phyloP scores from a whole-genome alignment of 1,139 yeast genomes.

The Groenewaldozyma sp. region DNA sequence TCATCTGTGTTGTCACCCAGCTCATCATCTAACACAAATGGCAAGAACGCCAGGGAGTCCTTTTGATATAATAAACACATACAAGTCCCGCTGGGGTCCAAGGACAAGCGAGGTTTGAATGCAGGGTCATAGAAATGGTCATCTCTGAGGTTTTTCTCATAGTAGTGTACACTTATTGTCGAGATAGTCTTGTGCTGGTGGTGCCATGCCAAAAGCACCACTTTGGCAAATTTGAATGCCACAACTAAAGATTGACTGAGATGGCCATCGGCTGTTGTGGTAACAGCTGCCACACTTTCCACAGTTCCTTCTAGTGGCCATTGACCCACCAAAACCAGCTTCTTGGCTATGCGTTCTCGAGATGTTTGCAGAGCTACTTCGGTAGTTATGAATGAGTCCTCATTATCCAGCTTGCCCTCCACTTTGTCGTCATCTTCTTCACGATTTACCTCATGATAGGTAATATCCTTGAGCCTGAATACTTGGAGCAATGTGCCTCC shows the following conservation, averaged over 20 bases:
- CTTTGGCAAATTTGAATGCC: slow-evolving; percentile 66
- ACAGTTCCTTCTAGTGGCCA: slow-evolving; percentile 65
- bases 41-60: slow-evolving; percentile 66
- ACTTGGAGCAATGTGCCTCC: slow-evolving; percentile 61
- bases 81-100: slow-evolving; percentile 60
- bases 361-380: slow-evolving; percentile 21
- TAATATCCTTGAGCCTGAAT: slow-evolving; percentile 33
- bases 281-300: slow-evolving; percentile 38
- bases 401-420: slow-evolving; percentile 11
- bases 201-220: slow-evolving; percentile 73
- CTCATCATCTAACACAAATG: slow-evolving; percentile 43
- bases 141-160: slow-evolving; percentile 51
- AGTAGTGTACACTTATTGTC: slow-evolving; percentile 78
- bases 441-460: slow-evolving; percentile 14
- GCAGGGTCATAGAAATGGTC: slow-evolving; percentile 38
- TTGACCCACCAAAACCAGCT: slow-evolving; percentile 52
- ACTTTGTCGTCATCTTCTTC: slow-evolving; percentile 13
- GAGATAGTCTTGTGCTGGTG: slow-evolving; percentile 40
- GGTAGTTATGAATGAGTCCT: slow-evolving; percentile 25
- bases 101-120: slow-evolving; percentile 41
- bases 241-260: slow-evolving; percentile 47
- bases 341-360: slow-evolving; percentile 23
- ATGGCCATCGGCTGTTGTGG: slow-evolving; percentile 17
- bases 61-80: slow-evolving; percentile 54
- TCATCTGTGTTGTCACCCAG: slow-evolving; percentile 13